A percentile compares a stretch with the other conserved stretches of the same genome.
These are phyloP conservation scores for Malassezia cuniculi DNA, from an alignment of 1,284 basidiomycete genomes.

Conservation along the genomic window DNA sequence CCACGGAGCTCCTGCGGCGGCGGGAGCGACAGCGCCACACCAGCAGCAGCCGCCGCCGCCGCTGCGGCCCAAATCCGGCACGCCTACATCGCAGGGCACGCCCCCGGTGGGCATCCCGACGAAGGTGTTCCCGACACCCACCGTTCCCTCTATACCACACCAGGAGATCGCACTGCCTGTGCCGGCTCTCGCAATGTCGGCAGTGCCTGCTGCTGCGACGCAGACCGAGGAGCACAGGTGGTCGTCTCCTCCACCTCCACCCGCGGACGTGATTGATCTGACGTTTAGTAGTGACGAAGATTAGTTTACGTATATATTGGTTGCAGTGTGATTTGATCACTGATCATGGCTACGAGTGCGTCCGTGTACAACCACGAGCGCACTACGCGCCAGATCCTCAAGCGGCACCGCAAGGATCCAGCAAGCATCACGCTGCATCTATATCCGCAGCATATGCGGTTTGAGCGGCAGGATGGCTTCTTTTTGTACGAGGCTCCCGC, in stretches of 20 bases:
- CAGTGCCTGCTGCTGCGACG: not conserved
- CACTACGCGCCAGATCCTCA: constrained; percentile 37
- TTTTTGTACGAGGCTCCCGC: constrained; percentile 38
- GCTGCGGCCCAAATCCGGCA: no score
- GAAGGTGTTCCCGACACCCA: no score
- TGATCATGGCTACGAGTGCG: constrained; percentile 37
- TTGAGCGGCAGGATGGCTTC: constrained; percentile 34
- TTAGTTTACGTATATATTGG: no score
- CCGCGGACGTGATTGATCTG: constrained; percentile 16
- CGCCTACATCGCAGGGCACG: no score
- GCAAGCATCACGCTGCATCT: constrained; percentile 37
- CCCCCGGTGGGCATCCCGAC: no score
- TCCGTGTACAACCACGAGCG: constrained; percentile 41
- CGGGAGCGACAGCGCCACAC: no score
- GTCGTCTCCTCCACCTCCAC: not conserved
- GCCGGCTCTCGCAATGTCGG: no score
- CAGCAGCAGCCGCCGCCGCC: no score
- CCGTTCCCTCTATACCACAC: no score
- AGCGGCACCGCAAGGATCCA: constrained; percentile 34
- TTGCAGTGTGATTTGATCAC: not conserved
- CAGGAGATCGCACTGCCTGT: no score
- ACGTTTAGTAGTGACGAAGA: constrained; percentile 15
- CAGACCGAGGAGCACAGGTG: not conserved
- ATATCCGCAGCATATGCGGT: constrained; percentile 33
- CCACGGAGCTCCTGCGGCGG: no score